Evolutionary conservation across 441 rosid genomes (phyloP).

Genomic region (Eutrema salsugineum): DNA sequence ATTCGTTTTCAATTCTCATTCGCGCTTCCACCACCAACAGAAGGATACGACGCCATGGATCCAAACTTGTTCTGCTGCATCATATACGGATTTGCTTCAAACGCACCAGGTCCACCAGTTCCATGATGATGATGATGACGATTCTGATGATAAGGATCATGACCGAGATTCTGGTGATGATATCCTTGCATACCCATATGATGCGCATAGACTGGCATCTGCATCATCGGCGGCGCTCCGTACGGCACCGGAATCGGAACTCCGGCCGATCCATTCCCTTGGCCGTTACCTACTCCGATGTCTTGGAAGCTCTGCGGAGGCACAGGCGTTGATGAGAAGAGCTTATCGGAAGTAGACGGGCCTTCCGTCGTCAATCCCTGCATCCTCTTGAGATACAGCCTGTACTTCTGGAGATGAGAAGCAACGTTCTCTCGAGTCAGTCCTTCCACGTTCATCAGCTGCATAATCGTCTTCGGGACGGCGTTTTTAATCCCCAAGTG

Average conservation of each 20-base stretch:
- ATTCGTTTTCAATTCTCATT: constrained; percentile 22
- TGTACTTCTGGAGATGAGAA: constrained; percentile 88
- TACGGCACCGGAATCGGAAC: constrained; percentile 44
- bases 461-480: constrained; percentile 99
- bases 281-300: constrained; percentile 28
- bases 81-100: constrained; percentile 49
- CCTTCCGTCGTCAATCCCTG: constrained; percentile 69
- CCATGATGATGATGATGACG: constrained; percentile 29
- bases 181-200: constrained; percentile 61
- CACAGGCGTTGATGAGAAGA: constrained; percentile 75
- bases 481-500: constrained; percentile 92
- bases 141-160: constrained; percentile 33
- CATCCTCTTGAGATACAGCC: constrained; percentile 89
- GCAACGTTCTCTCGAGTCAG: constrained; percentile 95
- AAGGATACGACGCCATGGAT: constrained; percentile 48
- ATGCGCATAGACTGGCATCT: constrained; percentile 70
- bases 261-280: constrained; percentile 28
- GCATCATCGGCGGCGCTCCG: constrained; percentile 54
- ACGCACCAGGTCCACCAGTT: constrained; percentile 38
- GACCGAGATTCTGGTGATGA: constrained; percentile 35
- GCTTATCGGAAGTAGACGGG: constrained; percentile 67
- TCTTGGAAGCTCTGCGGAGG: constrained; percentile 64
- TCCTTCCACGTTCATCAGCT: constrained; percentile 97
- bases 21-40: constrained; percentile 33
- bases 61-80: constrained; percentile 68